Evolutionary conservation across 495 filamentous ascomycete species (phyloP).

Genomic region (Lasiosphaeria ovina): DNA sequence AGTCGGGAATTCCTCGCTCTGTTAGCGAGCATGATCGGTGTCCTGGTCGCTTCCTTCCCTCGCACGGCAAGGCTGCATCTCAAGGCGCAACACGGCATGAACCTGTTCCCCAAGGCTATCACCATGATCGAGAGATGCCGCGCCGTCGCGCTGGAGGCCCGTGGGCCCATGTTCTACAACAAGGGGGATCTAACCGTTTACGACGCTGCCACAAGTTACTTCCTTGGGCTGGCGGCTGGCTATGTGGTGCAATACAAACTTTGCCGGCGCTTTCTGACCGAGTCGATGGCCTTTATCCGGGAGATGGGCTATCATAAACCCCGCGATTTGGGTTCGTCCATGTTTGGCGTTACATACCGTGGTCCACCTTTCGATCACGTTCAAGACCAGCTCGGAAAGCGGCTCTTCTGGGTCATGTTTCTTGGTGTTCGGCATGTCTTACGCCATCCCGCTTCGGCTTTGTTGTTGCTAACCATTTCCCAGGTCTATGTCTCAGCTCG

Average conservation of each 20-base stretch:
- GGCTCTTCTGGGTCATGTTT: conserved; percentile 76
- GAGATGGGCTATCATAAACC: conserved; percentile 61
- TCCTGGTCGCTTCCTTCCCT: conserved; percentile 76
- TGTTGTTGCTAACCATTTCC: conserved; percentile 12
- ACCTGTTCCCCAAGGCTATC: conserved; percentile 64
- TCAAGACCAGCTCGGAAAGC: conserved; percentile 71
- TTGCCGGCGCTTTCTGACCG: conserved; percentile 67
- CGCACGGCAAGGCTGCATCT: conserved; percentile 70
- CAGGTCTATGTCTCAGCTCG: conserved; percentile 67
- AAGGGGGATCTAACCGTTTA: conserved; percentile 65
- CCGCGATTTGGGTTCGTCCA: conserved; percentile 32
- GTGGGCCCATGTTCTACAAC: conserved; percentile 66
- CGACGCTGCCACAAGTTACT: conserved; percentile 84
- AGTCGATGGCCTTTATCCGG: conserved; percentile 69
- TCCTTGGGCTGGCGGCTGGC: conserved; percentile 66
- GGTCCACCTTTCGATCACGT: conserved; percentile 60
- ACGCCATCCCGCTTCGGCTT: not conserved
- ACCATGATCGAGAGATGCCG: conserved; percentile 72
- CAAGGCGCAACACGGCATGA: conserved; percentile 56
- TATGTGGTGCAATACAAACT: conserved; percentile 67
- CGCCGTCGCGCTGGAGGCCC: conserved; percentile 65
- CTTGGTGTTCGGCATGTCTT: conserved; percentile 53
- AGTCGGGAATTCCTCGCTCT: conserved; percentile 72
- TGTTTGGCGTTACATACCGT: conserved; percentile 30
- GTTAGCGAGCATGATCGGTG: conserved; percentile 76